Evolutionary conservation across 257 asterid species (phyloP).

Genomic region (Solanum clarkiae): DNA sequence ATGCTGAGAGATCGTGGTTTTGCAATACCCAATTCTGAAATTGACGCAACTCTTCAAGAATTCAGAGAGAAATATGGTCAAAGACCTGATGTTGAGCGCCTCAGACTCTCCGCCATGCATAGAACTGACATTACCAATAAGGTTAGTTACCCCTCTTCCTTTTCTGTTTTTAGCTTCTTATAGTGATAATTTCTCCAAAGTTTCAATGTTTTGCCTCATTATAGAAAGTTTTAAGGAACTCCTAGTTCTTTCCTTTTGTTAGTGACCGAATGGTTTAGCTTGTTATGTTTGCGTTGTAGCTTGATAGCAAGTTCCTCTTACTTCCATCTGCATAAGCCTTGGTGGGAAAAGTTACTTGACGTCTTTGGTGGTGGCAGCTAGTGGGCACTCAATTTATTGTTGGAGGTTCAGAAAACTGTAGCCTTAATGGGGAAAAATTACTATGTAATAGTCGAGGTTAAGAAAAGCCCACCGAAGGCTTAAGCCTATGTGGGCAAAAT

Average conservation of each 20-base stretch:
- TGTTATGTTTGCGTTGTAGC: background rate
- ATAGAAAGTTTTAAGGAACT: background rate
- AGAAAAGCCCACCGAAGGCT: background rate
- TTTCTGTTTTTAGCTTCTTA: background rate
- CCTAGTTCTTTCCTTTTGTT: background rate
- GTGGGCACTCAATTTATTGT: background rate
- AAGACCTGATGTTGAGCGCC: slow-evolving; percentile 27
- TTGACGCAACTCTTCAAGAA: slow-evolving; percentile 52
- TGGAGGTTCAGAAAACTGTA: background rate
- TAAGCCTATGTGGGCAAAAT: background rate
- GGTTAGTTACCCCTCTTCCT: slow-evolving; percentile 19
- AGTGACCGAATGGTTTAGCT: background rate
- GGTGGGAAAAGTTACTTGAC: background rate
- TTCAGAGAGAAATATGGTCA: slow-evolving; percentile 51
- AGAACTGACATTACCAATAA: slow-evolving; percentile 56
- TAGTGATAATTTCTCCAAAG: background rate
- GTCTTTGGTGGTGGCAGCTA: background rate
- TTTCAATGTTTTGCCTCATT: background rate
- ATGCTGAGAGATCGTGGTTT: slow-evolving; percentile 94
- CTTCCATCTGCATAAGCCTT: background rate
- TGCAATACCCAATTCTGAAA: slow-evolving; percentile 53
- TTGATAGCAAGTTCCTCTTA: background rate
- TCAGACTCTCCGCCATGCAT: slow-evolving; percentile 56
- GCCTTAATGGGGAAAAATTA: background rate
- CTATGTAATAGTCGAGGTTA: background rate